Conservation (phyloP, 164 flowering plant genomes). For the Protea cynaroides region DNA sequence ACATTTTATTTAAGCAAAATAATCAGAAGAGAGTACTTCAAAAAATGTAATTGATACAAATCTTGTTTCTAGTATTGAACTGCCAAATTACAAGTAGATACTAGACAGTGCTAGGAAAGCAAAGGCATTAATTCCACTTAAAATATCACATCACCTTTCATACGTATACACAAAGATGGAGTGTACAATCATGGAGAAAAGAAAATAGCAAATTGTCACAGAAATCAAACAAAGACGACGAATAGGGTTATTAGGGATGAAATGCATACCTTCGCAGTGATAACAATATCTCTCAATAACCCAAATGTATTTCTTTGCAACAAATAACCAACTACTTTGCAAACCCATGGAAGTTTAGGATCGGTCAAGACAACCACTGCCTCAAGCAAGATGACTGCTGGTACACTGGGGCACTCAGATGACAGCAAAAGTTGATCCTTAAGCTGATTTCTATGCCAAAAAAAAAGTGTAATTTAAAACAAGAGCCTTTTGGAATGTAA, state of each 20-base stretch:
- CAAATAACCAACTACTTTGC: constrained; percentile 52
- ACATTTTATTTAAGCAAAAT: too few relatives aligned
- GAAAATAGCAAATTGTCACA: too few relatives aligned
- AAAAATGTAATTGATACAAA: too few relatives aligned
- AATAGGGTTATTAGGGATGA: neutral
- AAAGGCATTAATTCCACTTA: too few relatives aligned
- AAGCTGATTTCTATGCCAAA: constrained; percentile 44
- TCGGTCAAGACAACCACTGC: constrained; percentile 51
- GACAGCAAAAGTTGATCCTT: constrained; percentile 56
- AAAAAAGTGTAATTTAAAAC: neutral
- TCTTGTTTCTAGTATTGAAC: too few relatives aligned
- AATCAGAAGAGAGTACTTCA: too few relatives aligned
- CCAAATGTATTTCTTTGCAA: constrained; percentile 43
- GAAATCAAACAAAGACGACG: neutral
- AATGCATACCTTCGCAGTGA: constrained; percentile 48
- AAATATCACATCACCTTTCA: too few relatives aligned
- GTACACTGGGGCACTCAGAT: constrained; percentile 25
- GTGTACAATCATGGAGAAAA: too few relatives aligned
- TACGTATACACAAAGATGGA: too few relatives aligned
- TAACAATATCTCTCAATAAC: constrained; percentile 57
- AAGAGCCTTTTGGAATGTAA: neutral
- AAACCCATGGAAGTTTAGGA: constrained; percentile 77
- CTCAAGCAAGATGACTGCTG: constrained; percentile 49
- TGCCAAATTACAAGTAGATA: too few relatives aligned
- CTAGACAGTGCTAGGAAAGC: too few relatives aligned